Percentiles rank a stretch among this genome's conserved stretches.
Evolutionary conservation across 805 yeast genomes (phyloP).

Genomic region (Metschnikowia picachoensis): DNA sequence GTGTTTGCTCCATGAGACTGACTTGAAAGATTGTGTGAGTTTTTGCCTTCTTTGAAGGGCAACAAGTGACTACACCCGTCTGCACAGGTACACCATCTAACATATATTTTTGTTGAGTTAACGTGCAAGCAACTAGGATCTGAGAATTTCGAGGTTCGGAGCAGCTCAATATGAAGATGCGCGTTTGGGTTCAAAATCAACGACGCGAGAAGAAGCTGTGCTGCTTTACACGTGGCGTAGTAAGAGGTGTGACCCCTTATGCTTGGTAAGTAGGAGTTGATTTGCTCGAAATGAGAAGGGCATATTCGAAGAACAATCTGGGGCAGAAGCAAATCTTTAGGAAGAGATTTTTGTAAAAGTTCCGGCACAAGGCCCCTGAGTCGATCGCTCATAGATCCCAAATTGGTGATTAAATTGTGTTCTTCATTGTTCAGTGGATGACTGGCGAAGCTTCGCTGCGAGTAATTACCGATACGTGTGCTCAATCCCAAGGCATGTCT

Average conservation of each 20-base stretch:
- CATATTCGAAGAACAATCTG: conserved; percentile 51
- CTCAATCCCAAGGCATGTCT: too few species aligned
- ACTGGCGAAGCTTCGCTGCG: too few species aligned
- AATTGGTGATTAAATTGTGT: conserved; percentile 42
- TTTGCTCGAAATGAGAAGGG: conserved; percentile 45
- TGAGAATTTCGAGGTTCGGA: conserved; percentile 28
- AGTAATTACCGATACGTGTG: too few species aligned
- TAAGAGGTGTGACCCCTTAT: conserved; percentile 55
- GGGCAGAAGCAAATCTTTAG: conserved; percentile 40
- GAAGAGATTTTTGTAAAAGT: conserved; percentile 43
- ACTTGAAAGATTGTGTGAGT: neutral
- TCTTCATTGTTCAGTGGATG: conserved; percentile 2
- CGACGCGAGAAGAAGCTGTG: conserved; percentile 51
- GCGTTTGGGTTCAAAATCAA: conserved; percentile 52
- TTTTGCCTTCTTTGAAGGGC: neutral
- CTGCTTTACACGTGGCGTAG: conserved; percentile 51
- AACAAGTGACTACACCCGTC: conserved; percentile 48
- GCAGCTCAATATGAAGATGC: conserved; percentile 48
- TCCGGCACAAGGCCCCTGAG: conserved; percentile 48
- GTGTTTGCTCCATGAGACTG: conserved; percentile 8
- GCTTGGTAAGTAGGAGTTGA: conserved; percentile 49
- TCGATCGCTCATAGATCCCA: conserved; percentile 51
- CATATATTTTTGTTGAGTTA: conserved; percentile 45
- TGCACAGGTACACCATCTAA: conserved; percentile 57
- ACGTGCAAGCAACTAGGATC: conserved; percentile 33